These are phyloP conservation scores for Beauveria medogensis DNA, from an alignment of 2,329 filamentous ascomycete genomes.

Conservation along the genomic window DNA sequence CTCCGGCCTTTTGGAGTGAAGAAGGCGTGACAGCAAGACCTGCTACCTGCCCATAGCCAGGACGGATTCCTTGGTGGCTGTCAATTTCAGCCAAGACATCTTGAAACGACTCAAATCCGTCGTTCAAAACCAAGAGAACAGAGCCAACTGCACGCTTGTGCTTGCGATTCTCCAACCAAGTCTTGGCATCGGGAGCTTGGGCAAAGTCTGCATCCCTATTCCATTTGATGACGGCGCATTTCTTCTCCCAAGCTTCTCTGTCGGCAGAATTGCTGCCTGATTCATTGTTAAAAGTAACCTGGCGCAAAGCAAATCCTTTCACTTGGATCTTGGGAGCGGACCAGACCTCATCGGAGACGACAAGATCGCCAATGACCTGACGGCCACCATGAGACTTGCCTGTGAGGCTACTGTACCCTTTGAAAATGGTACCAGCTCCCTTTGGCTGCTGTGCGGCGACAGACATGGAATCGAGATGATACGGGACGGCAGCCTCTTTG, in stretches of 20 bases:
- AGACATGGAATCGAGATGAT: conserved; percentile 26
- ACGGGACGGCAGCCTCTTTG: conserved; percentile 6
- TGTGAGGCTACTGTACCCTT: background rate
- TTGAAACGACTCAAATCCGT: background rate
- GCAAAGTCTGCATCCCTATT: background rate
- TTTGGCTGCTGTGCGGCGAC: conserved; percentile 1
- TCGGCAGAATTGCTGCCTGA: background rate
- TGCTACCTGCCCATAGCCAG: background rate
- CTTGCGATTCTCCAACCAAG: background rate
- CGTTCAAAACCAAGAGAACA: background rate
- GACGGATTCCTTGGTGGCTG: background rate
- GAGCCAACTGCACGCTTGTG: background rate
- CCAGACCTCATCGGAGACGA: conserved; percentile 12
- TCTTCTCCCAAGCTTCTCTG: background rate
- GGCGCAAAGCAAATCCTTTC: conserved; percentile 10
- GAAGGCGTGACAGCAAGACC: background rate
- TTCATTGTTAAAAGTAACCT: conserved; percentile 8
- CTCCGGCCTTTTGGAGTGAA: background rate
- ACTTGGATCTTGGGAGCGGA: conserved; percentile 9
- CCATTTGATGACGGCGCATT: background rate
- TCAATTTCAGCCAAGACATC: background rate
- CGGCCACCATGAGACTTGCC: background rate
- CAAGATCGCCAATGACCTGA: conserved; percentile 2
- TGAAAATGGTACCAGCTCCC: background rate
- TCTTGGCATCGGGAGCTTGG: background rate